Evolutionary conservation across 805 yeast genomes (phyloP), one percentile per base, ranked within the genome.

Genomic region (Candida pini): DNA sequence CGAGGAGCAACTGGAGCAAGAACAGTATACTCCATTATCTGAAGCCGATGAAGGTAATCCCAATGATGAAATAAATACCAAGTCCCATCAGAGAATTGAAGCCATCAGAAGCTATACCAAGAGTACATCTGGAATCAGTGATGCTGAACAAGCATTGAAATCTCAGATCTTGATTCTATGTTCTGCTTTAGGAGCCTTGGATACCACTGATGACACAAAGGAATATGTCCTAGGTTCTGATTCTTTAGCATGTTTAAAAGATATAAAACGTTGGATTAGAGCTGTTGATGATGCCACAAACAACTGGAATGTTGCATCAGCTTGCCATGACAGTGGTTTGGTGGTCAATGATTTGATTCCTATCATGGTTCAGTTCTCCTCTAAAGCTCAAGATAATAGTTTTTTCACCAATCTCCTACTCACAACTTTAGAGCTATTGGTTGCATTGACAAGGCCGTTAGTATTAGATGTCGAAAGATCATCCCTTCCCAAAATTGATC

Each of bases 111-210:
- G 26, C 22, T 26, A 30, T n/a, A 31, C 27, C 9, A 31, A 22
- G 26, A 21, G 43, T 1, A 16, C 40, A 5, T n/a, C 27, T 8
- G 34, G 32, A 13, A 32, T 39, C 18, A 23, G 41, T 2, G 49
- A 41, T 20, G 54, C 55, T n/a, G 56, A 54, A 35, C 51, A 51
- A 37, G 50, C 76, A 12, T 57, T 81, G 26, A 70, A 71, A 43
- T 85, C 92, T 0, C 87, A 86, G 56, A 81, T 90, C 21, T 73
- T 89, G 10, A 76, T 85, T 28, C 67, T 89, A 26, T 86, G 88
- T 4, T 76, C 95, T 4, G 95, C 97, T 0, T 68, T 90, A 3
- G 98, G 98, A 35, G 97, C 97, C 2, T 73, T 80, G 1, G 96
- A 89, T 58, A 74, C 80, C 31, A 60, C 80, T 1, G 64, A 80